Base-by-base conservation (phyloP, 257 asterid genomes). In the Solanum verrucosum region DNA sequence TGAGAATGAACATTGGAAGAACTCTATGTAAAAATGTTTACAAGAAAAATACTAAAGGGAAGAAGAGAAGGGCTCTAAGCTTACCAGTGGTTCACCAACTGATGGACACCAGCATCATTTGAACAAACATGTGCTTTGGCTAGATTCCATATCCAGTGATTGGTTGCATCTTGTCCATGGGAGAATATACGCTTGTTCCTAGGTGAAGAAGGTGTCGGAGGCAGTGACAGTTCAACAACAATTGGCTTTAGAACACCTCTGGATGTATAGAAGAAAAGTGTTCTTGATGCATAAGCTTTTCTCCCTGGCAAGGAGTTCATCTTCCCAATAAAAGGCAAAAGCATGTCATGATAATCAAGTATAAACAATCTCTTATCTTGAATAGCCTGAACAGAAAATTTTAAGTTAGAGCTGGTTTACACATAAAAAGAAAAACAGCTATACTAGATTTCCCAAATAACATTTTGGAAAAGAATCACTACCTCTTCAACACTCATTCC, bases 101-200 rank as follows among this genome's bases (percentile, higher is more conserved):
- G 99, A 90, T 97, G 99, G 83, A 95, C 86, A 33, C 99, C 99
- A 4, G 98, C 95, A 90, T 97, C 99, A 15, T 95, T 95, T 88
- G 98, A 94, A 90, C 95, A 94, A 87, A 96, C 99, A 34, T 97
- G 98, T 12, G 98, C 98, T 92, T 96, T 97, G 79, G 99, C 98
- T 83, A 92, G 95, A 89, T 94, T 94, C 98, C 98, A 95, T 25
- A 93, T 87, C 98, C 98, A 94, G 88, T 91, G 91, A 87, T 92
- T 84, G 0, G 98, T 96, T 9, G 99, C 98, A 49, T 93, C 94
- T 33, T 94, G 93, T 6, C 98, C 99, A 27, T 94, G 97, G 44
- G 93, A 90, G 60, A 92, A 92, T 73, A 93, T 71, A 72, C 86
- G 92, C 89, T 96, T 96, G 93, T 92, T 93, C 87, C 92, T 88